Base-by-base conservation (phyloP, 345 rosid species). In the Hevea brasiliensis region DNA sequence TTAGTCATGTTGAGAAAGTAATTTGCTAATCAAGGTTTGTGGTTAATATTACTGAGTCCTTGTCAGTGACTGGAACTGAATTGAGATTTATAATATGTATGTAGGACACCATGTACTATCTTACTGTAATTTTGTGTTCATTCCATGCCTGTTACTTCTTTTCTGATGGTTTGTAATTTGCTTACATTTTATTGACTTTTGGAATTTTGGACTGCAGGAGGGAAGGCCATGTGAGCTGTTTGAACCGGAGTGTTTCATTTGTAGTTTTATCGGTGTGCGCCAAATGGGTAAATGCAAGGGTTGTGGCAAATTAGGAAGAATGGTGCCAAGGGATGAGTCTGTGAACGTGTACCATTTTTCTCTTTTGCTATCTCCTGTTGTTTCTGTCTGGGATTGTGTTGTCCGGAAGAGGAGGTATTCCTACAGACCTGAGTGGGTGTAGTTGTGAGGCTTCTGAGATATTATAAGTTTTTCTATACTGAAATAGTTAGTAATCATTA, bases 361-460 rank as follows among this genome's bases (percentile, higher is more conserved):
- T 29, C 92, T 95, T 73, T 68, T 83, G 73, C 77, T 93, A 80
- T 92, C 93, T 75, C 99, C 99, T 1, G 90, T 89, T 75, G 93
- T 95, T 74, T 95, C 99, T 75, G 86, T 91, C 82, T 95, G 99
- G 99, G 98, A 91, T 81, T 95, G 99, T 77, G 77, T 86, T 79
- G 95, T 95, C 58, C 94, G 99, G 72, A 91, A 87, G 67, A 95
- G 91, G 98, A 92, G 97, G 88, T 95, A 95, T 70, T 92, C 99
- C 78, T 89, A 76, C 90, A 87, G 94, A 85, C 98, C 99, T 23
- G 98, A 95, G 91, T 95, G 96, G 96, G 97, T 95, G 98, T 92
- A 95, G 97, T 76, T 40, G 57, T 81, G 73, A 65, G 66, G 63
- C 50, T 77, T 68, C 37, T 42, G 66, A 66, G 47, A 53, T 66